phyloP scores from a whole-genome alignment of 2,329 filamentous ascomycete genomes.

The Xylaria sp. region DNA sequence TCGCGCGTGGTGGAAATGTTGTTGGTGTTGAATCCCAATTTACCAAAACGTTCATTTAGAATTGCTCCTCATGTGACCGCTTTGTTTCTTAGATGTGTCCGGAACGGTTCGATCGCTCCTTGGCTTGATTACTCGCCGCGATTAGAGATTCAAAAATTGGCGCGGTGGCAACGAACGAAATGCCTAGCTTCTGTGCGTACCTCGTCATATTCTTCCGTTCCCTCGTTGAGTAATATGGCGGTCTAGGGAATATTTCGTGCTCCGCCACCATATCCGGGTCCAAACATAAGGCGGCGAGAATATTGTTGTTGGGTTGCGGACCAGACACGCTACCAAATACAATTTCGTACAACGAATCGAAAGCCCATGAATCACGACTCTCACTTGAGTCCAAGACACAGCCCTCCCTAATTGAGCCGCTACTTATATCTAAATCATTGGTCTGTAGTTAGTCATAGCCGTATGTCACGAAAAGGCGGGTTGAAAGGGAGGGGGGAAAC shows the following conservation, averaged over 20 bases:
- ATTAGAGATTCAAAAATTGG: background rate
- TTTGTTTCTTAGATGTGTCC: no score
- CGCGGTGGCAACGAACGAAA: background rate
- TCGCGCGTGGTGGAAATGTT: no score
- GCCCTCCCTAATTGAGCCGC: no score
- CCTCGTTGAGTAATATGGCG: no score
- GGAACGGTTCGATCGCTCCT: no score
- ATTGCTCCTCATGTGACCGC: no score
- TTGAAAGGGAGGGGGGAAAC: no score
- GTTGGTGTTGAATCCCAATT: no score
- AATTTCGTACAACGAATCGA: conserved; percentile 11
- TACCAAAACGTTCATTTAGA: no score
- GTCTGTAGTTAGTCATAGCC: background rate
- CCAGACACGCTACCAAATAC: background rate
- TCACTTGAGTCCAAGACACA: background rate
- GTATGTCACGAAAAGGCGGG: background rate
- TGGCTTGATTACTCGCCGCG: no score
- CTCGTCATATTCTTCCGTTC: background rate
- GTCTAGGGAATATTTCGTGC: no score
- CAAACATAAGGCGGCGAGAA: conserved; percentile 5
- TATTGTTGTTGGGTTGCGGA: background rate
- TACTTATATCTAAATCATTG: no score
- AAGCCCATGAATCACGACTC: background rate
- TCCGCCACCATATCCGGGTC: background rate
- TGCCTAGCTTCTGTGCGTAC: background rate